These are phyloP conservation scores for Castanea sativa DNA, from an alignment of 306 rosid genomes.

Conservation along the genomic window DNA sequence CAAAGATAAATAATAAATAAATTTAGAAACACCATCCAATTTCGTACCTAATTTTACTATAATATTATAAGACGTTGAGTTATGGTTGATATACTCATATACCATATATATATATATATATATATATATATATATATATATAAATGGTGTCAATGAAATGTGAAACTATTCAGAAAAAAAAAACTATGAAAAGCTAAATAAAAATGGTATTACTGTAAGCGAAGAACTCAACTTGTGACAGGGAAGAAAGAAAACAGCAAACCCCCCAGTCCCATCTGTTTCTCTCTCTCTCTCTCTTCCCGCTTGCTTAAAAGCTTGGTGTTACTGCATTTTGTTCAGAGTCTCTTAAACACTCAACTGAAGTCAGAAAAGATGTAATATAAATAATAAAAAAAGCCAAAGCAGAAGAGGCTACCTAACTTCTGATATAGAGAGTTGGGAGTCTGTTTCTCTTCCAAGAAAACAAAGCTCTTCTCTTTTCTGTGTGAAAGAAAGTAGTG, in stretches of 20 bases:
- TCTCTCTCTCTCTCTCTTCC: neutral
- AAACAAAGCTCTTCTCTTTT: constrained; percentile 14
- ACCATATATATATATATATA: too few relatives aligned
- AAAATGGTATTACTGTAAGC: too few relatives aligned
- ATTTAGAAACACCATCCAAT: too few relatives aligned
- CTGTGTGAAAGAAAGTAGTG: neutral
- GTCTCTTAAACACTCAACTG: neutral
- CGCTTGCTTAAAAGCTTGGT: constrained; percentile 10
- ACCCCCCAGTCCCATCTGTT: neutral
- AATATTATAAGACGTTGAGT: too few relatives aligned
- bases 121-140: too few relatives aligned
- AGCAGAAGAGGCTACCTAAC: neutral
- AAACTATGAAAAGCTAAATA: too few relatives aligned
- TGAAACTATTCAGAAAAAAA: too few relatives aligned
- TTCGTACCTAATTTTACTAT: too few relatives aligned
- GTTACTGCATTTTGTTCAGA: constrained; percentile 37
- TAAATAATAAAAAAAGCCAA: neutral
- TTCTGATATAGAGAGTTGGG: neutral
- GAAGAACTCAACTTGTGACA: neutral
- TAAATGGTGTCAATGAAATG: too few relatives aligned
- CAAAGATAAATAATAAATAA: too few relatives aligned
- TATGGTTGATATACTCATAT: too few relatives aligned
- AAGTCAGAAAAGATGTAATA: neutral
- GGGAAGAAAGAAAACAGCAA: neutral
- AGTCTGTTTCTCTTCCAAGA: constrained; percentile 16